Base-by-base conservation (phyloP, 768 basidiomycete species). In the Suillus clintonianus region DNA sequence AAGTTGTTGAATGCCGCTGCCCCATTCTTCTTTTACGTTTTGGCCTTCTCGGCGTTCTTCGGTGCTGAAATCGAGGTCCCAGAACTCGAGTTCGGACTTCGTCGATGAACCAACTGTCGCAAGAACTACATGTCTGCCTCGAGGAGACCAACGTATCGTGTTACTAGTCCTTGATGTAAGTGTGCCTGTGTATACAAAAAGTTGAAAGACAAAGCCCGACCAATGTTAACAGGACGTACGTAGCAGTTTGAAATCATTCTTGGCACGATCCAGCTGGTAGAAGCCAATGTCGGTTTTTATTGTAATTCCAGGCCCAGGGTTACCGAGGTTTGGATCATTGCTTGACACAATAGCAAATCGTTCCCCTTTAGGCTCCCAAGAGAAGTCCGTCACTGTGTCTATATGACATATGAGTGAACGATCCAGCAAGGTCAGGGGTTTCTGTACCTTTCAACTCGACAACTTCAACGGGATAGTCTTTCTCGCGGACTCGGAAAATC, bases 21-120 rank as follows among this genome's bases (percentile, higher is more conserved):
- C 95, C 87, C 93, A 94, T 55, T 97, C 96, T 59, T 85, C 85
- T 67, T 85, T 84, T 3, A 81, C 77, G 34, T 73, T 70, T 67
- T 84, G 82, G 10, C 76, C 70, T 69, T 85, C 79, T 65, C 81
- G 77, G 37, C 79, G 77, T 14, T 83, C 82, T 63, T 88, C 86
- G 64, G 82, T 83, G 67, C 85, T 89, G 75, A 97, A 96, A 80
- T 99, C 97, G 50, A 98, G 83, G 77, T 99, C 97, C 95, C 94
- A 99, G 79, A 99, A 99, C 75, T 99, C 97, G 34, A 99, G 84
- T 77, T 98, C 97, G 10, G 94, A 99, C 80, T 99, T 99, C 70
- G 86, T 89, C 13, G 94, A 91, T 10, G 94, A 96, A 32, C 97
- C 97, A 62, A 99, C 92, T 47, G 96, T 99, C 27, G 96, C 96